These are phyloP conservation scores for Venturia aucupariae DNA, from an alignment of 2,329 filamentous ascomycete genomes.

Conservation along the genomic window DNA sequence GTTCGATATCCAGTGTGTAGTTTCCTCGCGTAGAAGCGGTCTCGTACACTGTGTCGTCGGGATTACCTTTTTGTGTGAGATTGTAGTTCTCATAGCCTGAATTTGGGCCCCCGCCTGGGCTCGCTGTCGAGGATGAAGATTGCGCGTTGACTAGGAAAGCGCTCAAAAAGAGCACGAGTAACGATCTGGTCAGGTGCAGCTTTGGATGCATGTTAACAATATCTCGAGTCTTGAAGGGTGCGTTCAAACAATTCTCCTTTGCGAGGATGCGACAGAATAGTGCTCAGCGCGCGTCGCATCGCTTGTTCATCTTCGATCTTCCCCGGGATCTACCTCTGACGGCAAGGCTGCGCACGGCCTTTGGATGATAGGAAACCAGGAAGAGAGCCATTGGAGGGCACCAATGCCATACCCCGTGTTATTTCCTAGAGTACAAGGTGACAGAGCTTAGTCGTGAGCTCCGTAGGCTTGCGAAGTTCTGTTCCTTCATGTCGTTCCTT, in stretches of 20 bases:
- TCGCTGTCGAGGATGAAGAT: background rate
- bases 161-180: background rate
- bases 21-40: conserved; percentile 41
- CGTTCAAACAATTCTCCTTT: background rate
- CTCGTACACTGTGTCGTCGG: conserved; percentile 43
- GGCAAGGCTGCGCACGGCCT: background rate
- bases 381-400: background rate
- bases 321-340: background rate
- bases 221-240: too few relatives aligned
- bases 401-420: background rate
- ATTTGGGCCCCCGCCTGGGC: conserved; percentile 19
- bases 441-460: background rate
- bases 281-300: too few relatives aligned
- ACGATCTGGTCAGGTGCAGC: background rate
- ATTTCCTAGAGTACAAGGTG: background rate
- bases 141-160: background rate
- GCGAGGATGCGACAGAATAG: background rate
- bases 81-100: conserved; percentile 49
- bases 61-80: conserved; percentile 43
- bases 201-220: too few relatives aligned
- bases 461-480: background rate
- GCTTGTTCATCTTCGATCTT: background rate
- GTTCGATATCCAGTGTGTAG: conserved; percentile 35
- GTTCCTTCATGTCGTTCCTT: background rate
- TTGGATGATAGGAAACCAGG: background rate